Evolutionary conservation across 2,329 filamentous ascomycete genomes (phyloP).

Genomic region (Sporothrix euskadiensis): DNA sequence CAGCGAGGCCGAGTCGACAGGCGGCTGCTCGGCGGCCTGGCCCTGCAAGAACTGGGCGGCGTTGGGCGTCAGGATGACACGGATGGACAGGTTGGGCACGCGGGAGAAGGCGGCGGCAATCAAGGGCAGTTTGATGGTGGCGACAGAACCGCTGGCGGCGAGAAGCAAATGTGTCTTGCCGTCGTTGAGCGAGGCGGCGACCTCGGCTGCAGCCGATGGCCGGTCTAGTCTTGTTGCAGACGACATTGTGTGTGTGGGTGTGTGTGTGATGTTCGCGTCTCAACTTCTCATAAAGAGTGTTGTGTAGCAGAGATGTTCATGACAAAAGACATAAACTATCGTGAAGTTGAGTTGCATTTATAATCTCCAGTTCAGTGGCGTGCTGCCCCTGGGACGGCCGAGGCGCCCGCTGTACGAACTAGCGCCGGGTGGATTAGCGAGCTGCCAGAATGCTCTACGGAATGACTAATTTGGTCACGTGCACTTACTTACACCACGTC

Average conservation of each 20-base stretch:
- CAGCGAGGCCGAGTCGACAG: conserved; percentile 54
- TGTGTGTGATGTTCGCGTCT: background rate
- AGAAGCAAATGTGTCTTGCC: conserved; percentile 48
- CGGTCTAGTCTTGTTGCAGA: background rate
- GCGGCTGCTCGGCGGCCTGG: conserved; percentile 75
- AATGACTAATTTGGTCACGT: conserved; percentile 8
- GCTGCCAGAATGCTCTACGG: background rate
- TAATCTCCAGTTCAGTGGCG: background rate
- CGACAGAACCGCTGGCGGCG: conserved; percentile 60
- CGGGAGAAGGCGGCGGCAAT: conserved; percentile 60
- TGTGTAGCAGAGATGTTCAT: background rate
- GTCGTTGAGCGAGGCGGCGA: conserved; percentile 41
- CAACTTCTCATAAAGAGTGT: background rate
- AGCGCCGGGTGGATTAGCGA: background rate
- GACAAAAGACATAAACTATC: background rate
- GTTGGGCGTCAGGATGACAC: conserved; percentile 75
- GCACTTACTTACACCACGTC: conserved; percentile 6
- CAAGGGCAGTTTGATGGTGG: conserved; percentile 77
- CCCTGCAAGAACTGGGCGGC: conserved; percentile 74
- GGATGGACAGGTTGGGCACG: conserved; percentile 66
- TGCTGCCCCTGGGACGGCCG: background rate
- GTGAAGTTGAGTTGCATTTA: conserved; percentile 6
- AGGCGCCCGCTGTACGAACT: background rate
- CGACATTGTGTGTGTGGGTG: background rate
- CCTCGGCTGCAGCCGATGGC: conserved; percentile 36